Conservation (phyloP, 495 filamentous ascomycete genomes). For the Penicillium cinerascens region DNA sequence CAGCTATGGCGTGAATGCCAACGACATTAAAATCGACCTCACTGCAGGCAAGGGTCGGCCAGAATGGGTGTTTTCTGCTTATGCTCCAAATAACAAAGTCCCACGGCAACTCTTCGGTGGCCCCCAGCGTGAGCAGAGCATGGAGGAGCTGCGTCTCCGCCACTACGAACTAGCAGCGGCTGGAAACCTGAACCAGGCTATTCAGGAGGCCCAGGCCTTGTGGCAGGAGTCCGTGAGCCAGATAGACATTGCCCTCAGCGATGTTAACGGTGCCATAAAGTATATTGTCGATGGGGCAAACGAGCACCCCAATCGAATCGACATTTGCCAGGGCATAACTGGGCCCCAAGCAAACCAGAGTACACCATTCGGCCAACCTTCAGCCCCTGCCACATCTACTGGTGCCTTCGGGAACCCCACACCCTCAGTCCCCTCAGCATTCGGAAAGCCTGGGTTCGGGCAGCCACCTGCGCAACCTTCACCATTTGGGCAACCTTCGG, state of each 20-base stretch:
- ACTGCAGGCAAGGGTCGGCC: slow-evolving; percentile 57
- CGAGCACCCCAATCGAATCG: slow-evolving; percentile 76
- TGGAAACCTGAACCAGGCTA: slow-evolving; percentile 61
- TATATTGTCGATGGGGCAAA: slow-evolving; percentile 66
- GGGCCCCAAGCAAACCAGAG: slow-evolving; percentile 12
- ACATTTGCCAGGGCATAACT: slow-evolving; percentile 58
- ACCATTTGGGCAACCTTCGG: slow-evolving; percentile 34
- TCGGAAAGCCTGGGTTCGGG: slow-evolving; percentile 25
- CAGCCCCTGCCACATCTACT: slow-evolving; percentile 1
- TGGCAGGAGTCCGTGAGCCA: slow-evolving; percentile 61
- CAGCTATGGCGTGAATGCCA: slow-evolving; percentile 51
- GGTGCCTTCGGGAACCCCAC: slow-evolving; percentile 8
- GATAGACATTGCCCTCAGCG: slow-evolving; percentile 60
- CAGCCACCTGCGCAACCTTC: slow-evolving; percentile 17
- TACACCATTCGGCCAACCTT: slow-evolving; percentile 32
- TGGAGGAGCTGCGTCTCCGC: slow-evolving; percentile 73
- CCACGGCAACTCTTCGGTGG: slow-evolving; percentile 81
- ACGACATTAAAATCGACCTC: slow-evolving; percentile 62
- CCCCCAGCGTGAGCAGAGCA: slow-evolving; percentile 71
- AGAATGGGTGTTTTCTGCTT: slow-evolving; percentile 79
- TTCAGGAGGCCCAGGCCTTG: slow-evolving; percentile 61
- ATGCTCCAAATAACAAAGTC: slow-evolving; percentile 66
- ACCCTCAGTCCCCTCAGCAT: slow-evolving; percentile 12
- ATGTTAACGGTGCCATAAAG: slow-evolving; percentile 67
- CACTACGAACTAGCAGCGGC: slow-evolving; percentile 57